phyloP scores from a whole-genome alignment of 192 early-diverging fungal genomes.

The Rhizophlyctis rosea region DNA sequence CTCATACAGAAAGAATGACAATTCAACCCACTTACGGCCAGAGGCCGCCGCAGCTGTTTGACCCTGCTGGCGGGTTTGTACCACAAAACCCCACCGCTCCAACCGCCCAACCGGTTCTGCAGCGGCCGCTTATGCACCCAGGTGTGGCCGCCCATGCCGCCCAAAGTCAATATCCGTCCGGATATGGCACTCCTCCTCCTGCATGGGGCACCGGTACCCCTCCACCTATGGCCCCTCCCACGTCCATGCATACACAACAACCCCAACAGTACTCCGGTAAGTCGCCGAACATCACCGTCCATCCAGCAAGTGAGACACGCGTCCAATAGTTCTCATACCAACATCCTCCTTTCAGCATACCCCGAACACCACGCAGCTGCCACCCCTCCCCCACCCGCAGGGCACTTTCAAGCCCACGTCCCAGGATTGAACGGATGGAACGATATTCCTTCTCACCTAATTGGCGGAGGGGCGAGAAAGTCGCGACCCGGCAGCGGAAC shows the following conservation, averaged over 20 bases:
- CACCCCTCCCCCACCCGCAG: constrained; percentile 3
- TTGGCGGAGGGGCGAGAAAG: constrained; percentile 17
- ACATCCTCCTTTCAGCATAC: constrained; percentile 5
- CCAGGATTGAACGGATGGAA: constrained; percentile 41
- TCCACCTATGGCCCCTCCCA: constrained; percentile 15
- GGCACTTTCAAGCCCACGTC: constrained; percentile 33
- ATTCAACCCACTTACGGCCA: constrained; percentile 1
- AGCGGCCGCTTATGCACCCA: too few species aligned
- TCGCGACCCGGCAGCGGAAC: constrained; percentile 10
- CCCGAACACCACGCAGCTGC: constrained; percentile 14
- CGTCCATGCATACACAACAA: constrained; percentile 1
- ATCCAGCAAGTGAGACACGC: too few species aligned
- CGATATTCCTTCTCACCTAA: constrained; percentile 16
- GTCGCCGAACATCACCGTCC: not conserved
- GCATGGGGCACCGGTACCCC: constrained; percentile 24
- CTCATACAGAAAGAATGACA: too few species aligned
- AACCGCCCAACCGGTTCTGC: too few species aligned
- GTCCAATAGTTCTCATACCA: not conserved
- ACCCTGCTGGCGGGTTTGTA: not conserved
- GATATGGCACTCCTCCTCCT: constrained; percentile 27
- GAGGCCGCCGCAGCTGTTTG: not conserved
- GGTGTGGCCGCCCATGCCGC: not conserved
- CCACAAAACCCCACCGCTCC: too few species aligned
- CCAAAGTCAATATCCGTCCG: not conserved
- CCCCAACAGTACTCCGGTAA: not conserved